Base-by-base conservation (phyloP, 2,329 filamentous ascomycete species). In the Zalaria sp. region DNA sequence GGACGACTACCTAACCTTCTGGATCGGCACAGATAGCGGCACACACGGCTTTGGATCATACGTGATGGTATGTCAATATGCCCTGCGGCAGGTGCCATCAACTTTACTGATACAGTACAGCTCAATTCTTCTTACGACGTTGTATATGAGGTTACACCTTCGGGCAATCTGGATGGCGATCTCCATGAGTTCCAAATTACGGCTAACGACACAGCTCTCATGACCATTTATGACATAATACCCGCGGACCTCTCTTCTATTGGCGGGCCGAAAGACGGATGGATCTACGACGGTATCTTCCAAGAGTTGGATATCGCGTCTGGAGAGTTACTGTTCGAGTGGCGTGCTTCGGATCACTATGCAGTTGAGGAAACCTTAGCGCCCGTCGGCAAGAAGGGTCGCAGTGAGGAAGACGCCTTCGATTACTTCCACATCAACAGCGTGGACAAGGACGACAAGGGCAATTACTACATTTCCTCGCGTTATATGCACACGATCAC, bases 351-450 rank as follows among this genome's bases (percentile, higher is more conserved):
- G 6, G 54, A 59, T 27, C 57, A 64, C 46, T 57, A 63, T 46
- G 39, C 51, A 11, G 34, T 58, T 4, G 45, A 47, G 8, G 53
- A 57, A 27, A 51, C 49, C 2, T 55, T 53, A 47, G 52, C 52
- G 45, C 42, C 53, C 49, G 44, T 66, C 40, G 56, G 63, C 25
- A 62, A 64, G 26, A 67, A 46, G 25, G 39, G 39, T 18, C 64
- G 63, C 27, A 55, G 65, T 43, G 55, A 60, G 28, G 55, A 60
- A 25, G 25, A 35, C n/a, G 61, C 63, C 1, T 69, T 59, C 54
- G 68, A 71, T 47, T 70, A 61, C 52, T 68, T 69, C 52, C 69
- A 72, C 51, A 65, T 74, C 52, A 71, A 73, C 55, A 67, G 67
- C 37, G 54, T 73, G 28, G 67, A 71, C 49, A 70, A 71, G 50